These are phyloP conservation scores for Hypoxylon sp. DNA, from an alignment of 2,329 filamentous ascomycete species.

Conservation along the genomic window DNA sequence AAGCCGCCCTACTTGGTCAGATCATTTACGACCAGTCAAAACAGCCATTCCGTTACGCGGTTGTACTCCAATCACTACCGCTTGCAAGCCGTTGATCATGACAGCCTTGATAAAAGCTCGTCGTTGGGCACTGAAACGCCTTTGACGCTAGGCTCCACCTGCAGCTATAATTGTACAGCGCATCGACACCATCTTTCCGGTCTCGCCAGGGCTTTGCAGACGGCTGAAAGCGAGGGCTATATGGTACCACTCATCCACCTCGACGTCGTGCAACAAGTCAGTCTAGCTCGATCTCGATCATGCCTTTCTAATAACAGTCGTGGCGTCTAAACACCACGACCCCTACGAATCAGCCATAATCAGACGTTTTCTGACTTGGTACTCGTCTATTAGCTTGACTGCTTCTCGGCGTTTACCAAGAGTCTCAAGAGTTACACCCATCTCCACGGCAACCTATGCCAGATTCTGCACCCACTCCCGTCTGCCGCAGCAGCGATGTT, in stretches of 20 bases:
- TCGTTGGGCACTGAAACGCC: slow-evolving; percentile 67
- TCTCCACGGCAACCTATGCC: slow-evolving; percentile 22
- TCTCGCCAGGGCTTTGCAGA: slow-evolving; percentile 43
- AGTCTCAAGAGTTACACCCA: slow-evolving; percentile 27
- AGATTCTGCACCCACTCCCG: slow-evolving; percentile 30
- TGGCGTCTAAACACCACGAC: slow-evolving; percentile 29
- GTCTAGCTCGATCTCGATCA: slow-evolving; percentile 47
- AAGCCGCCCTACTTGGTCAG: slow-evolving; percentile 48
- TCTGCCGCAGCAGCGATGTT: slow-evolving; percentile 33
- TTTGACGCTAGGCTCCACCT: slow-evolving; percentile 59
- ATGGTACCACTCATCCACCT: slow-evolving; percentile 47
- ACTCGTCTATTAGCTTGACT: slow-evolving; percentile 28
- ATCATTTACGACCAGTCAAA: slow-evolving; percentile 51
- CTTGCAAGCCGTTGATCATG: slow-evolving; percentile 52
- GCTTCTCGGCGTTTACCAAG: slow-evolving; percentile 27
- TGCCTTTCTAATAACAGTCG: slow-evolving; percentile 37
- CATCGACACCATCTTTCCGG: slow-evolving; percentile 60
- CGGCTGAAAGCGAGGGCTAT: slow-evolving; percentile 50
- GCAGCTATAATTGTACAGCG: slow-evolving; percentile 63
- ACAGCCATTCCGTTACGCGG: slow-evolving; percentile 50
- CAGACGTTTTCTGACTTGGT: slow-evolving; percentile 27
- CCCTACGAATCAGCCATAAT: slow-evolving; percentile 24
- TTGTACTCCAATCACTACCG: slow-evolving; percentile 50
- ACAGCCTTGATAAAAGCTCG: slow-evolving; percentile 56
- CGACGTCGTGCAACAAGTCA: slow-evolving; percentile 45